phyloP scores from a whole-genome alignment of 2,329 filamentous ascomycete genomes.

The Thyridium curvatum region DNA sequence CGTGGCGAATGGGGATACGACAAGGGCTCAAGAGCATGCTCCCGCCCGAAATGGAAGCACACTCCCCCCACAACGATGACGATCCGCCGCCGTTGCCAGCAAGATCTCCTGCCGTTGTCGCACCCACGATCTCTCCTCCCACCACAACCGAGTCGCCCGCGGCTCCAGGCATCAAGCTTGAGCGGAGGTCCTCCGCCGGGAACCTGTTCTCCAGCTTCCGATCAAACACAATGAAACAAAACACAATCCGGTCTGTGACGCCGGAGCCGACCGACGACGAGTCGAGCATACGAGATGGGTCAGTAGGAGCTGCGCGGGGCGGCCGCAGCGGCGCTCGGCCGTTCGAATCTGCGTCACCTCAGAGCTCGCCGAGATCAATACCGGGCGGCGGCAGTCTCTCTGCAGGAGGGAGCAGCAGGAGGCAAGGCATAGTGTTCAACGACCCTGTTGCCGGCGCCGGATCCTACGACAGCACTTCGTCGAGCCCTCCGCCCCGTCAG shows the following conservation, averaged over 20 bases:
- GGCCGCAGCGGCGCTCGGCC: conserved; percentile 14
- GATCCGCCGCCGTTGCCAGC: conserved; percentile 5
- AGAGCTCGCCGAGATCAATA: conserved; percentile 41
- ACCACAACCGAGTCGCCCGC: conserved; percentile 13
- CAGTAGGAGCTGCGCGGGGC: conserved; percentile 1
- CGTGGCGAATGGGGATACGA: conserved; percentile 6
- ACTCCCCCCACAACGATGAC: conserved; percentile 9
- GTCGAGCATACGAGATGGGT: conserved; percentile 9
- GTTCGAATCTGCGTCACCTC: conserved; percentile 30
- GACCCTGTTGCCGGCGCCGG: conserved; percentile 45
- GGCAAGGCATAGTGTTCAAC: conserved; percentile 56
- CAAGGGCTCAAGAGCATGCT: conserved; percentile 10
- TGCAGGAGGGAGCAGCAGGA: conserved; percentile 21
- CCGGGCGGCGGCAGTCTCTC: conserved; percentile 31
- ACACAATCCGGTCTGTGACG: conserved; percentile 58
- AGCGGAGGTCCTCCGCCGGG: conserved; percentile 16
- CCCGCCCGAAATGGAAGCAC: conserved; percentile 16
- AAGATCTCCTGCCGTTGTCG: too few species aligned
- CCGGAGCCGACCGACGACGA: conserved; percentile 46
- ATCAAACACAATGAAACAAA: conserved; percentile 21
- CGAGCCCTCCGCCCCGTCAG: conserved; percentile 31
- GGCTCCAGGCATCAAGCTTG: conserved; percentile 12
- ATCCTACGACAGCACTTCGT: conserved; percentile 39
- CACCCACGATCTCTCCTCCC: too few species aligned
- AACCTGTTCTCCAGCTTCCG: conserved; percentile 18